Base-by-base conservation (phyloP, 2,329 filamentous ascomycete species). In the Coniochaeta sp. region DNA sequence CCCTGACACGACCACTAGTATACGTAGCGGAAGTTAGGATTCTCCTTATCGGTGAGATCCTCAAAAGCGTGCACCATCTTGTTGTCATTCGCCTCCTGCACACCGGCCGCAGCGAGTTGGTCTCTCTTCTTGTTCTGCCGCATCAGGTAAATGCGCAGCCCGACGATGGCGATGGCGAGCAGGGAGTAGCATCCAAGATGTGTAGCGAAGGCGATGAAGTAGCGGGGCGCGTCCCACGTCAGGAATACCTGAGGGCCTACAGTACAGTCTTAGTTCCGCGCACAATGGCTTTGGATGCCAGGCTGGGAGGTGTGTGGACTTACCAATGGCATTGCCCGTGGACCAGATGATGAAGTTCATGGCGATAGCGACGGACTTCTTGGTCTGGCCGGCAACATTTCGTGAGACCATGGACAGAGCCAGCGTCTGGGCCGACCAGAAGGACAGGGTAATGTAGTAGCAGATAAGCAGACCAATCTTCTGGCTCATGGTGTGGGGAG, bases 401-500 rank as follows among this genome's bases (percentile, higher is more conserved):
- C 87, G 81, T 0, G 84, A 84, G 60, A 90, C 79, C 77, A 91
- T 81, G 16, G 85, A 87, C 65, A 91, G 79, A 8, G 81, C 77
- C 14, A 90, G 75, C 1, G 85, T 88, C 67, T 89, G 84, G 0
- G 87, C 88, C 0, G 88, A 86, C 88, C 88, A 91, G 80, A 92
- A 92, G 5, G 86, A 90, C 19, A 91, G 79, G 0, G 85, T 87
- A 62, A 91, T 87, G 74, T 91, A 92, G 77, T 91, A 92, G 67
- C 80, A 83, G 67, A 91, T 83, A 16, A 91, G 75, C 0, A 92
- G 79, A 6, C 89, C 89, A 30, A 87, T 79, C 71, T 88, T 81
- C 40, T 84, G 85, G 9, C 80, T 72, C 38, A 78, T 77, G 50
- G 77, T 82, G 7, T 79, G 77, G 64, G 87, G 86, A 24, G 81